Conservation (phyloP, 1,284 basidiomycete species). For the Cutaneotrichosporon arboriforme region DNA sequence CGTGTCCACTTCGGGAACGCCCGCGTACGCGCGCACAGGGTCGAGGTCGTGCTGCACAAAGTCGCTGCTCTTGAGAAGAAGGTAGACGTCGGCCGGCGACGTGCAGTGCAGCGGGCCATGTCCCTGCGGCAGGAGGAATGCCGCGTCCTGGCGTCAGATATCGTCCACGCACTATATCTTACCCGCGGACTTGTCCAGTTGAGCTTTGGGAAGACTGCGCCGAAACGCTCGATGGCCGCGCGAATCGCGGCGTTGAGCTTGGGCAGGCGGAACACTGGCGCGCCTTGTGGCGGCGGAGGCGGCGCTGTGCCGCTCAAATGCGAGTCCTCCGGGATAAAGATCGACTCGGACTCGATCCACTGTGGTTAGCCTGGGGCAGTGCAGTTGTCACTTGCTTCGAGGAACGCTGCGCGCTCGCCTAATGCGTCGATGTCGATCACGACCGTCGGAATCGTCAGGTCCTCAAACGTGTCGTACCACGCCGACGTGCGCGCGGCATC, state of each 20-base stretch:
- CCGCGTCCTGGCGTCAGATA: constrained; percentile 63
- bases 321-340: constrained; percentile 54
- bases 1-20: constrained; percentile 30
- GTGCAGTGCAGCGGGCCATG: constrained; percentile 81
- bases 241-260: constrained; percentile 71
- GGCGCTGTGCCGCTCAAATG: neutral
- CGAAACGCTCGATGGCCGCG: constrained; percentile 60
- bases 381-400: constrained; percentile 54
- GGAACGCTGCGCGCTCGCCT: constrained; percentile 74
- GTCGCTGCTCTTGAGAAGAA: constrained; percentile 87
- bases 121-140: constrained; percentile 74
- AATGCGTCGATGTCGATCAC: constrained; percentile 75
- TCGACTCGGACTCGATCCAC: constrained; percentile 30
- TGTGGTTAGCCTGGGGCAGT: constrained; percentile 4
- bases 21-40: constrained; percentile 42
- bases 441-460: constrained; percentile 67
- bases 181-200: constrained; percentile 89
- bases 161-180: constrained; percentile 20
- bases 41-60: constrained; percentile 78
- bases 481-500: constrained; percentile 75
- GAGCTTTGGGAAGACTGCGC: constrained; percentile 86
- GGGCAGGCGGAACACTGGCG: constrained; percentile 55
- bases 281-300: neutral
- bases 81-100: constrained; percentile 81
- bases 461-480: constrained; percentile 76